Evolutionary conservation across 192 early-diverging fungal genomes (phyloP).

Genomic region (Coemansia sp.): DNA sequence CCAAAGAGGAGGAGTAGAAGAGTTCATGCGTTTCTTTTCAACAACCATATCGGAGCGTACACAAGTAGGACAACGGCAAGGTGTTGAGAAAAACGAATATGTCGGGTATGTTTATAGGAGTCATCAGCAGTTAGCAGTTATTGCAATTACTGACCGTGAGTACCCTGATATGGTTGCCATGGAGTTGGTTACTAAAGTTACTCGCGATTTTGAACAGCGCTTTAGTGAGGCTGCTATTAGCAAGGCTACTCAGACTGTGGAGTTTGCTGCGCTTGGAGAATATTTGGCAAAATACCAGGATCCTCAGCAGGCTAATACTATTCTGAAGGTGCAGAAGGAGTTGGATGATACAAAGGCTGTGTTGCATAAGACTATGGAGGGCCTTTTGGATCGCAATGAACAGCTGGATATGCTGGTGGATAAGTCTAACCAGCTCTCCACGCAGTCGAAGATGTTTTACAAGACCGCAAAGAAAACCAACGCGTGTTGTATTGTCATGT

Average conservation of each 20-base stretch:
- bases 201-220: conserved; percentile 80
- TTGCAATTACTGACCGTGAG: conserved; percentile 81
- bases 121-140: conserved; percentile 66
- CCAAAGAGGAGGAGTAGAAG: conserved; percentile 79
- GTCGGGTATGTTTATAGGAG: conserved; percentile 79
- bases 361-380: conserved; percentile 93
- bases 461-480: conserved; percentile 90
- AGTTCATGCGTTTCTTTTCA: conserved; percentile 85
- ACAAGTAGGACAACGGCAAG: conserved; percentile 71
- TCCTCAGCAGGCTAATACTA: conserved; percentile 86
- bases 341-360: conserved; percentile 96
- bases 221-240: conserved; percentile 48
- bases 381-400: conserved; percentile 82
- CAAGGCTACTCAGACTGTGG: conserved; percentile 19
- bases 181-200: conserved; percentile 75
- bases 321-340: conserved; percentile 92
- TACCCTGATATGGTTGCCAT: conserved; percentile 90
- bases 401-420: conserved; percentile 87
- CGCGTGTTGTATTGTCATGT: conserved; percentile 53
- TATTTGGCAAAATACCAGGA: conserved; percentile 86
- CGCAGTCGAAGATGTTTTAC: conserved; percentile 94
- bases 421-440: conserved; percentile 77
- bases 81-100: conserved; percentile 77
- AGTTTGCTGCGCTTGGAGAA: conserved; percentile 70
- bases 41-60: conserved; percentile 87